Conservation (phyloP, 148 eudicot genomes). For the Persicaria maculosa region DNA sequence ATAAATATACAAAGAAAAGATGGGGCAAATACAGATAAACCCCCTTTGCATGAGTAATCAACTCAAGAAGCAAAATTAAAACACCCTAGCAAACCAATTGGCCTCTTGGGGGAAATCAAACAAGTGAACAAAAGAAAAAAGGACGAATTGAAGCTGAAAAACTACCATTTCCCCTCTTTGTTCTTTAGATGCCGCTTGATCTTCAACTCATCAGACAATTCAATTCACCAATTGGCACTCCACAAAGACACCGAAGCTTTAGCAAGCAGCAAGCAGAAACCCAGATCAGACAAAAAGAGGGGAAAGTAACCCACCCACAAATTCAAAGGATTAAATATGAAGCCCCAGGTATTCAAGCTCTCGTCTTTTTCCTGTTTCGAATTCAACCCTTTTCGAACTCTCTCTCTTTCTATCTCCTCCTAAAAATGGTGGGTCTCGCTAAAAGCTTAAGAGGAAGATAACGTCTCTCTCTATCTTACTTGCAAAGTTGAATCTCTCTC, state of each 20-base stretch:
- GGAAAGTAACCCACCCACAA: not conserved
- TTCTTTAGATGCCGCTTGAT: conserved; percentile 7
- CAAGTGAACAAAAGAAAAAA: not conserved
- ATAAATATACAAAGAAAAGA: not conserved
- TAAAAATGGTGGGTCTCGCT: conserved; percentile 4
- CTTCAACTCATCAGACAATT: conserved; percentile 7
- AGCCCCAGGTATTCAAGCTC: not conserved
- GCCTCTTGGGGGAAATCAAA: not conserved
- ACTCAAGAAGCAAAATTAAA: too few species aligned
- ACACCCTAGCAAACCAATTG: not conserved
- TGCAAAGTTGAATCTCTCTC: conserved; percentile 12
- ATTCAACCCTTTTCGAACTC: conserved; percentile 11
- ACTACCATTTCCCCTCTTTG: conserved; percentile 7
- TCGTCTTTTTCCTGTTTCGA: not conserved
- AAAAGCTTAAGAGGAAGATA: not conserved
- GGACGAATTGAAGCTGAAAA: conserved; percentile 3
- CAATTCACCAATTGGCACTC: not conserved
- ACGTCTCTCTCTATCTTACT: conserved; percentile 15
- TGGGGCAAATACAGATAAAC: not conserved
- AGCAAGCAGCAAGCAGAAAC: conserved; percentile 8
- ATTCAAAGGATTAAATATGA: conserved; percentile 2
- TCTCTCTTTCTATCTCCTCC: not conserved
- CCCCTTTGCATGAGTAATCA: not conserved
- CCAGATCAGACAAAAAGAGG: conserved; percentile 10
- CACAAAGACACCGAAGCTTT: not conserved